Base-by-base conservation (phyloP, 2,329 filamentous ascomycete species). In the Lachnellula suecica region DNA sequence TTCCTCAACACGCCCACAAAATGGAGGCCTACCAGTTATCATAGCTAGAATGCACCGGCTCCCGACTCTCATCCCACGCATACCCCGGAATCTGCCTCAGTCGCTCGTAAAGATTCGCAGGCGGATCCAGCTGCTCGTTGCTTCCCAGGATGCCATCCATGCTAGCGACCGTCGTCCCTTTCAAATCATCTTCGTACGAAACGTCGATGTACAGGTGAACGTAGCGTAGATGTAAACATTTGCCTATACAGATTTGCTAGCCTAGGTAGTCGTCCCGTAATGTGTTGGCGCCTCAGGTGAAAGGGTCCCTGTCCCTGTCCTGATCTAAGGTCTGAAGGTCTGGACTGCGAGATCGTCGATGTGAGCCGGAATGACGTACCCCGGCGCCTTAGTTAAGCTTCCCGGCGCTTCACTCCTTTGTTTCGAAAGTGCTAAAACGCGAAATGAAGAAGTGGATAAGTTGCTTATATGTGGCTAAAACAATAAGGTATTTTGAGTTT, bases 1-100 rank as follows among this genome's bases (percentile, higher is more conserved):
- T n/a, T n/a, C 34, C 17, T 15, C 10, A 37, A 37, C 29, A 31
- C 15, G n/a, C 17, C 11, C 17, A 5, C 34, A 6, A 15, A 22
- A 23, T 24, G 22, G 43, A 22, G 6, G 24, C 72, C 63, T 74
- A 84, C 91, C 92, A 97, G 74, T 92, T 91, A 69, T 95, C 91
- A 71, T 96, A 97, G 63, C 85, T 90, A 46, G 81, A 81, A 66
- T 85, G 83, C 51, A 79, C 74, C 10, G 82, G 81, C 23, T 71
- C 70, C 52, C 66, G 69, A 13, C 80, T 77, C 60, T 89, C 86
- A 69, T 91, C 87, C 88, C 88, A 92, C 6, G 80, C 83, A 67
- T 90, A 91, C 48, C 87, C 88, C 42, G 85, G 79, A 59, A 92
- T 78, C 67, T 89, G 86, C 57, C 82, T 79, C 59, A 92, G 77